Evolutionary conservation across 2,329 filamentous ascomycete species (phyloP).

Genomic region (Cercospora beticola): DNA sequence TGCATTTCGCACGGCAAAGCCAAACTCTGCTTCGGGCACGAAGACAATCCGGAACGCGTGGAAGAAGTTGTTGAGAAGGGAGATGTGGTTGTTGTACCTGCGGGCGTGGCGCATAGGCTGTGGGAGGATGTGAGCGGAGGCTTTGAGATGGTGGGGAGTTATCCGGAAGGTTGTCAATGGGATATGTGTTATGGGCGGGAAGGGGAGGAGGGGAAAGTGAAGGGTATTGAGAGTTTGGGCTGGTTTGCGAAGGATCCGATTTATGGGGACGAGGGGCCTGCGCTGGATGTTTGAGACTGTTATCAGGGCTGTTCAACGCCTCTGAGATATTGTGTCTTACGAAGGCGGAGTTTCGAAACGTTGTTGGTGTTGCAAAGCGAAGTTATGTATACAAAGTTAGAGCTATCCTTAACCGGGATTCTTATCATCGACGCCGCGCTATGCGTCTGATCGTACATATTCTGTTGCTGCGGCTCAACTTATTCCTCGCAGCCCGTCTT

Average conservation of each 20-base stretch:
- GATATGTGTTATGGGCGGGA: conserved; percentile 70
- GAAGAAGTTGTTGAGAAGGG: conserved; percentile 58
- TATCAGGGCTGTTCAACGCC: not conserved
- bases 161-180: conserved; percentile 60
- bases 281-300: conserved; percentile 42
- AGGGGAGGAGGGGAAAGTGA: conserved; percentile 56
- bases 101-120: conserved; percentile 64
- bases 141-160: conserved; percentile 68
- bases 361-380: not conserved
- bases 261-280: conserved; percentile 57
- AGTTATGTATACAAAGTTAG: conserved; percentile 11
- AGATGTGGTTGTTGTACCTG: conserved; percentile 65
- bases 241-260: conserved; percentile 64
- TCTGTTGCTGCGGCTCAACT: conserved; percentile 4
- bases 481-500: conserved; percentile 27
- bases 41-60: conserved; percentile 58
- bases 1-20: conserved; percentile 60
- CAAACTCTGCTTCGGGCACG: conserved; percentile 65
- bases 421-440: not conserved
- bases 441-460: conserved; percentile 11
- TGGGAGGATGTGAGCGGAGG: conserved; percentile 56
- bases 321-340: not conserved
- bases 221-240: conserved; percentile 49
- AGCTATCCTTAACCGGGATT: not conserved
- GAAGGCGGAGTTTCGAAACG: not conserved